These are phyloP conservation scores for Lepidium campestre DNA, from an alignment of 441 rosid species.

Conservation along the genomic window DNA sequence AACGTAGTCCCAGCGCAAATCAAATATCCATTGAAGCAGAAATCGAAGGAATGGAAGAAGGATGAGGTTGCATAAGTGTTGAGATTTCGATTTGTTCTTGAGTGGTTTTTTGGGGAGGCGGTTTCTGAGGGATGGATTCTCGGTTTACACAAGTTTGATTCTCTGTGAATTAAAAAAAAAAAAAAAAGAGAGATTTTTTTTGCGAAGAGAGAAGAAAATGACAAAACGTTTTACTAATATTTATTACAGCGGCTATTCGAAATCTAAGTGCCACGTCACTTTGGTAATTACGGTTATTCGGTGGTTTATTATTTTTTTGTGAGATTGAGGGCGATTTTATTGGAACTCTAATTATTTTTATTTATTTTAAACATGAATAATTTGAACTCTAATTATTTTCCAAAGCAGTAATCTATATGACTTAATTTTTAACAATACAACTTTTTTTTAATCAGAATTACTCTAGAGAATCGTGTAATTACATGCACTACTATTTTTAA, in stretches of 20 bases:
- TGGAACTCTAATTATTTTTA: not conserved
- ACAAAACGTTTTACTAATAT: slow-evolving; percentile 13
- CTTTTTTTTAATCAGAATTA: too few species aligned
- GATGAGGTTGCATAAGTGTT: slow-evolving; percentile 18
- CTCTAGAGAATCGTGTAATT: too few species aligned
- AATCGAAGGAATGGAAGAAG: slow-evolving; percentile 3
- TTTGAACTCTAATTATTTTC: too few species aligned
- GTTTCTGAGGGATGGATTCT: slow-evolving; percentile 13
- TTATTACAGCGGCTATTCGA: slow-evolving; percentile 16
- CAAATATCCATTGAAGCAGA: slow-evolving; percentile 37
- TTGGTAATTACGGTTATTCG: not conserved
- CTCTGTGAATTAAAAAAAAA: not conserved
- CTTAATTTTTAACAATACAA: too few species aligned
- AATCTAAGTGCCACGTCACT: slow-evolving; percentile 23
- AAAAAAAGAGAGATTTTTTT: not conserved
- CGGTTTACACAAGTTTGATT: slow-evolving; percentile 22
- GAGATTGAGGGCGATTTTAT: not conserved
- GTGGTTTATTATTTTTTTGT: slow-evolving; percentile 21
- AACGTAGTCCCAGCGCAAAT: slow-evolving; percentile 19
- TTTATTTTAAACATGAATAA: too few species aligned
- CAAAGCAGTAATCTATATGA: too few species aligned
- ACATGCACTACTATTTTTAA: too few species aligned
- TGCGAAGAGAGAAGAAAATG: slow-evolving; percentile 8
- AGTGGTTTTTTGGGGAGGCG: not conserved
- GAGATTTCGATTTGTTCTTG: slow-evolving; percentile 25